Evolutionary conservation across 1,139 yeast genomes (phyloP), one percentile per base, ranked within the genome.

Genomic region (Scheffersomyces cryptocercus): DNA sequence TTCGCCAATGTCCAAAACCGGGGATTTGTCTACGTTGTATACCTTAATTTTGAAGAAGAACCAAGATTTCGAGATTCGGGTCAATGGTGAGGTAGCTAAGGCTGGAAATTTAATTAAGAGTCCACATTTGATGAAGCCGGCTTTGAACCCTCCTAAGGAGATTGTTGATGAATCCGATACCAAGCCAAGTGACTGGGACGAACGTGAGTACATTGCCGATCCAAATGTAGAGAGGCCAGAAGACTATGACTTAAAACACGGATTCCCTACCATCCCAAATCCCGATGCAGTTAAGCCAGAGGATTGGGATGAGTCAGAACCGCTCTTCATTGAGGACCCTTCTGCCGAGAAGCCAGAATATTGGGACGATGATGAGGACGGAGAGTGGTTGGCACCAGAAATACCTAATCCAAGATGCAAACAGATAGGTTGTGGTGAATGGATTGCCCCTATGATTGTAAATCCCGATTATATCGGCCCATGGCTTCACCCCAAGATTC

Each of bases 331-430:
- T 45, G 67, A 77, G 5, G 95, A 88, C 59, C 88, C 93, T 16
- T 73, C 71, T 3, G 84, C 87, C 15, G 58, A 53, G 36, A 77
- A 72, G 53, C 96, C 97, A 9, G 84, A 71, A 35, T 84, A 77
- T 55, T 89, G 96, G 96, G 87, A 86, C 55, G 95, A 87, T 28
- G 90, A 83, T 49, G 91, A 85, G 59, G 96, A 89, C 59, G 96
- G 97, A 4, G 82, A 77, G 54, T 90, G 95, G 91, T 59, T 72
- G 36, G 84, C 91, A 2, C 90, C 90, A 11, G 63, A 73, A 41
- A 71, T 89, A 36, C 68, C 68, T 31, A 90, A 90, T 62, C 96
- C 97, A 5, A 80, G 70, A 47, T 90, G 97, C 65, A 36, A 31
- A 5, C 73, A 67, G 35, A 54, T 56, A 10, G 96, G 96, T 3